These are phyloP conservation scores for Puccinia polysora DNA, from an alignment of 1,284 basidiomycete species.

Conservation along the genomic window DNA sequence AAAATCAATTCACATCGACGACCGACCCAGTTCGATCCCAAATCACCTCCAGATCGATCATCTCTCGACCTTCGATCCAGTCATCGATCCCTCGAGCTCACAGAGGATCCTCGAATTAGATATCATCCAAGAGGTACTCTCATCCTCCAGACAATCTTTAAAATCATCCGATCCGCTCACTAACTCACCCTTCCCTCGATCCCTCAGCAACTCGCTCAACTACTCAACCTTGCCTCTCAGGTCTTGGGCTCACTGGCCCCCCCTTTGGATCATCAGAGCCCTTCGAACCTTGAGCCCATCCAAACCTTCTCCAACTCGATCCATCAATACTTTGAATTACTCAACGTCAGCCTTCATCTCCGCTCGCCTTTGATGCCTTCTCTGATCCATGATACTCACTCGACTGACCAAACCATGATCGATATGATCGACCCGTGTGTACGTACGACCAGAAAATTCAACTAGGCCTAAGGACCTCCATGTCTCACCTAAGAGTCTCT, in stretches of 20 bases:
- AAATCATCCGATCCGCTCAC: too few relatives aligned
- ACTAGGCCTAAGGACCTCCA: constrained; percentile 18
- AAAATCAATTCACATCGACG: too few relatives aligned
- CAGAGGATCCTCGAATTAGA: too few relatives aligned
- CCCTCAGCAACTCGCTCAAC: constrained; percentile 18
- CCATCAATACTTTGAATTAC: constrained; percentile 15
- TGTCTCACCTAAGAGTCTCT: constrained; percentile 27
- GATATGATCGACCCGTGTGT: too few relatives aligned
- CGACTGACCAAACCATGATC: background rate
- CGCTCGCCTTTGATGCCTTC: background rate
- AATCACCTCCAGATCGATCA: too few relatives aligned
- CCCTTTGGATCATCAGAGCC: background rate
- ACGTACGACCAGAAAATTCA: constrained; percentile 8
- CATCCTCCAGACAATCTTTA: too few relatives aligned
- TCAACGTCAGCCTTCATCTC: constrained; percentile 7
- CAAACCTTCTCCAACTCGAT: constrained; percentile 10
- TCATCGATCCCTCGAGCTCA: too few relatives aligned
- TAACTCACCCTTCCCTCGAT: background rate
- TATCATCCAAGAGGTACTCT: too few relatives aligned
- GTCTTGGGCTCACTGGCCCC: constrained; percentile 1
- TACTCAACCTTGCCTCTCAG: constrained; percentile 8
- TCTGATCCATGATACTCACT: background rate
- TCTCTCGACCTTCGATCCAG: too few relatives aligned
- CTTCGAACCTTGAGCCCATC: background rate
- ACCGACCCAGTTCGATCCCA: too few relatives aligned